Conservation (phyloP, 345 rosid genomes). For the Kernera saxatilis region DNA sequence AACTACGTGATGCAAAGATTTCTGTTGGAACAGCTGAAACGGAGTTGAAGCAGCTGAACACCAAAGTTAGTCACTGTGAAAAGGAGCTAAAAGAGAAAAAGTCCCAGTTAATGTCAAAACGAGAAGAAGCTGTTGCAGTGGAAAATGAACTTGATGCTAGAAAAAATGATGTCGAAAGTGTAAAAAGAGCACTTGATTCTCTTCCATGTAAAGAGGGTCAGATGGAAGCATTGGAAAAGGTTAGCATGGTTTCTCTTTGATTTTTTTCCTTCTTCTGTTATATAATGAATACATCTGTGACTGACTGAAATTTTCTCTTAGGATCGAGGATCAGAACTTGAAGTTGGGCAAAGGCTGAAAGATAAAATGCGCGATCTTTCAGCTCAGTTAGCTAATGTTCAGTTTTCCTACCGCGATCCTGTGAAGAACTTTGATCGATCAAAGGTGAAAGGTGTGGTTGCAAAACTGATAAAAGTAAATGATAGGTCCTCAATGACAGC, state of each 20-base stretch:
- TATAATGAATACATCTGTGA: slow-evolving; percentile 10
- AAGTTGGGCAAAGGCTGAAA: slow-evolving; percentile 68
- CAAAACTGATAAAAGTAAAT: slow-evolving; percentile 83
- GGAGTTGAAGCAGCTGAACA: slow-evolving; percentile 75
- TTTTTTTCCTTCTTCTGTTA: not conserved
- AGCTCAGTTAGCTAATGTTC: slow-evolving; percentile 71
- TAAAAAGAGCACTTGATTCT: slow-evolving; percentile 51
- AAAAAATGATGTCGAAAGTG: slow-evolving; percentile 59
- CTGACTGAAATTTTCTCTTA: slow-evolving; percentile 28
- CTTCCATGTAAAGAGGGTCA: slow-evolving; percentile 67
- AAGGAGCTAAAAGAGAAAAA: slow-evolving; percentile 81
- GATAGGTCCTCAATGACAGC: slow-evolving; percentile 81
- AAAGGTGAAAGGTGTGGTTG: slow-evolving; percentile 95
- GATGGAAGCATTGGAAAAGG: slow-evolving; percentile 92
- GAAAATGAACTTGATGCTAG: slow-evolving; percentile 69
- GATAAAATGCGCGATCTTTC: slow-evolving; percentile 68
- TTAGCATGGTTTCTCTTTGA: slow-evolving; percentile 11
- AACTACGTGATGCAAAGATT: slow-evolving; percentile 82
- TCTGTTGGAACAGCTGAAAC: slow-evolving; percentile 91
- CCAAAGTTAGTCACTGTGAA: slow-evolving; percentile 75
- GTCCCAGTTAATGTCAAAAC: slow-evolving; percentile 62
- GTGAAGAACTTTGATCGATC: slow-evolving; percentile 78
- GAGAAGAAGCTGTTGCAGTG: slow-evolving; percentile 67
- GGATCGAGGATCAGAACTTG: slow-evolving; percentile 76
- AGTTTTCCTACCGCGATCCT: slow-evolving; percentile 84